These are phyloP conservation scores for Solanum etuberosum DNA, from an alignment of 257 asterid species.

Conservation along the genomic window DNA sequence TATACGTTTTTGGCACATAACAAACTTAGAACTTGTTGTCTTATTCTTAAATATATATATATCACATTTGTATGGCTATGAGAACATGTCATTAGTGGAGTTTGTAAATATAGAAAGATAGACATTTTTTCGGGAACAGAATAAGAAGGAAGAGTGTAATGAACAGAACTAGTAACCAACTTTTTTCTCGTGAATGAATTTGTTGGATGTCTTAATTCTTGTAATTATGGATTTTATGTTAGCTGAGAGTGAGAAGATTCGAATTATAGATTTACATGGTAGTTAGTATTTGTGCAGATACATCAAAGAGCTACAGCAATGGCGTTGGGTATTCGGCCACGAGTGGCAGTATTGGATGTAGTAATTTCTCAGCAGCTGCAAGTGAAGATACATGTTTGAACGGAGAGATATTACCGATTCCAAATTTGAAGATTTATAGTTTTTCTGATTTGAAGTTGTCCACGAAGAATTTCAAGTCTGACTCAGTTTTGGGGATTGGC, in stretches of 20 bases:
- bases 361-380: conserved; percentile 23
- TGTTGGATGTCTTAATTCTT: background rate
- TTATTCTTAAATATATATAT: background rate
- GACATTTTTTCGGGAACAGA: background rate
- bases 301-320: conserved; percentile 28
- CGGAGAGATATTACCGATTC: conserved; percentile 23
- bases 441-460: conserved; percentile 28
- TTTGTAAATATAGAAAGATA: background rate
- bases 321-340: conserved; percentile 15
- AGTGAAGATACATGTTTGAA: conserved; percentile 17
- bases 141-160: background rate
- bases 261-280: background rate
- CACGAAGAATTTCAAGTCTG: conserved; percentile 36
- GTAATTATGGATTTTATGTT: background rate
- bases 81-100: background rate
- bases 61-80: background rate
- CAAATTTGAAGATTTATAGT: conserved; percentile 19
- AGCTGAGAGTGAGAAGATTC: background rate
- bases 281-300: conserved; percentile 22
- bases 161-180: background rate
- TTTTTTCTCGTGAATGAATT: background rate
- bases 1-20: background rate
- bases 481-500: conserved; percentile 33
- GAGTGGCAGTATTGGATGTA: conserved; percentile 20
- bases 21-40: background rate